A percentile compares a stretch with the other conserved stretches of the same genome.
Evolutionary conservation across 768 basidiomycete genomes (phyloP).

Genomic region (Collybia mongolica): DNA sequence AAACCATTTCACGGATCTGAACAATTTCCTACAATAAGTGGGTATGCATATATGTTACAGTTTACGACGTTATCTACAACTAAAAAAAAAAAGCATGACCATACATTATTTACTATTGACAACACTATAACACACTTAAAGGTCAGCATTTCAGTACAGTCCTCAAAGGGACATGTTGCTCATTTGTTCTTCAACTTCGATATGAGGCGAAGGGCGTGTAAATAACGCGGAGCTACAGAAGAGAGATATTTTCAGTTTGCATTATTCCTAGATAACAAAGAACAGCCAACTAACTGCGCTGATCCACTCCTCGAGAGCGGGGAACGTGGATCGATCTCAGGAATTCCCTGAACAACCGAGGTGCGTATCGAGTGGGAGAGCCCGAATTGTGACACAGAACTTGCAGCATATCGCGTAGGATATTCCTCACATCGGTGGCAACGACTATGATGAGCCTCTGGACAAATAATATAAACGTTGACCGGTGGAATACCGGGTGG

Average conservation of each 20-base stretch:
- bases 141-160: neutral
- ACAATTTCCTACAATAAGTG: too few relatives aligned
- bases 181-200: constrained; percentile 1
- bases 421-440: constrained; percentile 1
- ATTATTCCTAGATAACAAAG: neutral
- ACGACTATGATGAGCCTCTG: neutral
- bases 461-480: neutral
- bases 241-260: neutral
- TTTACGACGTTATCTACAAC: too few relatives aligned
- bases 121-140: too few relatives aligned
- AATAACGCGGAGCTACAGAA: constrained; percentile 9
- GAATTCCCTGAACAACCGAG: constrained; percentile 2
- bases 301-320: constrained; percentile 3
- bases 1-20: too few relatives aligned
- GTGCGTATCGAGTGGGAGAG: constrained; percentile 3
- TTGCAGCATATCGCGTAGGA: neutral
- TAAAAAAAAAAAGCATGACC: too few relatives aligned
- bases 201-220: constrained; percentile 13
- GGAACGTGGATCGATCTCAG: constrained; percentile 12
- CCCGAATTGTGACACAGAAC: neutral
- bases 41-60: too few relatives aligned
- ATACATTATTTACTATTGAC: too few relatives aligned
- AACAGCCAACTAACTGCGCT: neutral
- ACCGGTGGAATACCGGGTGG: neutral
- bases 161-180: neutral